Conservation (phyloP, 345 rosid genomes). For the Sisymbrium irio region DNA sequence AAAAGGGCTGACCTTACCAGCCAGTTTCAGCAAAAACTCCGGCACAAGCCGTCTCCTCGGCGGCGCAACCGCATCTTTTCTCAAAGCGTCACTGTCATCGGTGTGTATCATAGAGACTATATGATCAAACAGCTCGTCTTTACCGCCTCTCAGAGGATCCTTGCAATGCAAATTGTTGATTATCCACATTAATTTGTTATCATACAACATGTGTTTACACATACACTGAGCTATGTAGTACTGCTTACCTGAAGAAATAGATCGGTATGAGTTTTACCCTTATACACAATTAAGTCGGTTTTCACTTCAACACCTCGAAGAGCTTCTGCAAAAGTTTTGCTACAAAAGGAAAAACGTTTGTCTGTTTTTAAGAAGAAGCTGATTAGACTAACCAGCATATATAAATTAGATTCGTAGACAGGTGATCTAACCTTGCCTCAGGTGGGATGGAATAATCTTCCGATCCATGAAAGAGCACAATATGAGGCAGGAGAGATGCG, state of each 20-base stretch:
- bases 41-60: constrained; percentile 83
- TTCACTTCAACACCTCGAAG: constrained; percentile 60
- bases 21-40: constrained; percentile 60
- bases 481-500: constrained; percentile 61
- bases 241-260: constrained; percentile 80
- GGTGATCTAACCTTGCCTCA: constrained; percentile 74
- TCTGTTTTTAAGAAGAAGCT: background rate
- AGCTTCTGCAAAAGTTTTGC: constrained; percentile 58
- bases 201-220: background rate
- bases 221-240: background rate
- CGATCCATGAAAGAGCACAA: constrained; percentile 85
- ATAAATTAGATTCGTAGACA: background rate
- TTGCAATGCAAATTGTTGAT: constrained; percentile 27
- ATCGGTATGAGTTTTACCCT: constrained; percentile 92
- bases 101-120: constrained; percentile 66
- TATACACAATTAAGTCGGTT: constrained; percentile 55
- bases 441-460: constrained; percentile 80
- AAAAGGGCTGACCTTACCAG: constrained; percentile 78
- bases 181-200: background rate
- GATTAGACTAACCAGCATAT: background rate
- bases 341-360: constrained; percentile 33
- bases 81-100: constrained; percentile 55
- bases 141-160: constrained; percentile 98
- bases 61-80: constrained; percentile 57
- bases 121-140: constrained; percentile 73